Evolutionary conservation across 129 eudicot species (phyloP).

Genomic region (Gnaphalium uliginosum): DNA sequence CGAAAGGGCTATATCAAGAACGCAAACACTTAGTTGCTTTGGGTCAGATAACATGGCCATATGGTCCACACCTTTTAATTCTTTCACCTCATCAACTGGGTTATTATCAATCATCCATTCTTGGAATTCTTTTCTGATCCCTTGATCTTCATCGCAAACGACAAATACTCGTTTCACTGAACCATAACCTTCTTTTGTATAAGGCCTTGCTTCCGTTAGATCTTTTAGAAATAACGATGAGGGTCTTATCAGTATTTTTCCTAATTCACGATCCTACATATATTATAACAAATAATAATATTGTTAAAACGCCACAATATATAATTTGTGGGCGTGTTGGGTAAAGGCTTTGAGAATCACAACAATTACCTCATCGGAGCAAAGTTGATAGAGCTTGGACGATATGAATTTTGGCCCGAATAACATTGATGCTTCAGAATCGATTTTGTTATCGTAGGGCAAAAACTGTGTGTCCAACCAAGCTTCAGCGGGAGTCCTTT

Average conservation of each 20-base stretch:
- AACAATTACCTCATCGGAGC: slow-evolving; percentile 39
- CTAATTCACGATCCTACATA: slow-evolving; percentile 58
- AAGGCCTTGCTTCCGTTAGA: slow-evolving; percentile 17
- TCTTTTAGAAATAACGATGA: slow-evolving; percentile 41
- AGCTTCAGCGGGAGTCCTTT: slow-evolving; percentile 30
- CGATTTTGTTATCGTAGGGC: slow-evolving; percentile 27
- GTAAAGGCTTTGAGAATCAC: background rate
- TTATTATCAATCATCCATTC: slow-evolving; percentile 44
- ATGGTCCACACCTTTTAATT: slow-evolving; percentile 41
- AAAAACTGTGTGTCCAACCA: slow-evolving; percentile 51
- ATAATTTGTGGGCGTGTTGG: too few species aligned
- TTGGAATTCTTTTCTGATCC: slow-evolving; percentile 38
- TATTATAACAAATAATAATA: background rate
- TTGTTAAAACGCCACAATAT: background rate
- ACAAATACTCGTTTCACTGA: slow-evolving; percentile 47
- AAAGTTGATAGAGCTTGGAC: slow-evolving; percentile 49
- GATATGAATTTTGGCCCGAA: slow-evolving; percentile 53
- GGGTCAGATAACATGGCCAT: background rate
- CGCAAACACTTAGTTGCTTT: background rate
- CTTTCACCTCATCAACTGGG: slow-evolving; percentile 44
- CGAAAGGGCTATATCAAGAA: background rate
- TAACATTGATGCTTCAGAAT: slow-evolving; percentile 27
- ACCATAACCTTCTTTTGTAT: slow-evolving; percentile 47
- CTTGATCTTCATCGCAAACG: slow-evolving; percentile 46
- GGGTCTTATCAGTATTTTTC: slow-evolving; percentile 44